These are phyloP conservation scores for Suillus subluteus DNA, from an alignment of 768 basidiomycete species.

Conservation along the genomic window DNA sequence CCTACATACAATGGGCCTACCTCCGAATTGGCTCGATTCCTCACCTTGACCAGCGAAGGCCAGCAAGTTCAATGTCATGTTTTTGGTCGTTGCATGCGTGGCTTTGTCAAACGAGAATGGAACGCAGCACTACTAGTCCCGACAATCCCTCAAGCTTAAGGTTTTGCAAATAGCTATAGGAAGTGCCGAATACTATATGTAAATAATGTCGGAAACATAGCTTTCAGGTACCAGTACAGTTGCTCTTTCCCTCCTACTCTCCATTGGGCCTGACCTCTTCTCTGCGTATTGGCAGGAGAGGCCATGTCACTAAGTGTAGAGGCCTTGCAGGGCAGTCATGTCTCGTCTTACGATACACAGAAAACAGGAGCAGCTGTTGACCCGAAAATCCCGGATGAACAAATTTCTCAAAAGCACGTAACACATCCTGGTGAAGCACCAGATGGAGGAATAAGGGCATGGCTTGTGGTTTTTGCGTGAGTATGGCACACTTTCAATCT, in stretches of 20 bases:
- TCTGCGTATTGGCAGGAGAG: not conserved
- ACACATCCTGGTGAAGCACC: constrained; percentile 29
- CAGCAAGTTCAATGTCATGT: not conserved
- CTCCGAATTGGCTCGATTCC: not conserved
- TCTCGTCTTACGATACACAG: not conserved
- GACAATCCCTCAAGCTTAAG: not conserved
- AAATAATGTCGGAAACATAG: not conserved
- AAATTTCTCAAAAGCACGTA: constrained; percentile 14
- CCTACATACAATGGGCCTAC: not conserved
- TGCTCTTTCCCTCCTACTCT: not conserved
- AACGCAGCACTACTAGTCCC: not conserved
- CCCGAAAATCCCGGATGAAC: not conserved
- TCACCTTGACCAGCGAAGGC: not conserved
- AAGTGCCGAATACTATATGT: not conserved
- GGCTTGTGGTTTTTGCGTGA: constrained; percentile 32
- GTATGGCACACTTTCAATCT: constrained; percentile 12
- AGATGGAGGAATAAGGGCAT: constrained; percentile 35
- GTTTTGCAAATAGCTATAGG: not conserved
- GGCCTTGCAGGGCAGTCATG: not conserved
- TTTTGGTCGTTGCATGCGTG: not conserved
- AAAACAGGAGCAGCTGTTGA: constrained; percentile 8
- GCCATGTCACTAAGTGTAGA: constrained; percentile 2
- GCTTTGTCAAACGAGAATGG: not conserved
- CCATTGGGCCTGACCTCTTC: not conserved
- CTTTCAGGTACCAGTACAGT: not conserved